phyloP scores from a whole-genome alignment of 805 yeast species.

The Debaryomyces prosopidis region DNA sequence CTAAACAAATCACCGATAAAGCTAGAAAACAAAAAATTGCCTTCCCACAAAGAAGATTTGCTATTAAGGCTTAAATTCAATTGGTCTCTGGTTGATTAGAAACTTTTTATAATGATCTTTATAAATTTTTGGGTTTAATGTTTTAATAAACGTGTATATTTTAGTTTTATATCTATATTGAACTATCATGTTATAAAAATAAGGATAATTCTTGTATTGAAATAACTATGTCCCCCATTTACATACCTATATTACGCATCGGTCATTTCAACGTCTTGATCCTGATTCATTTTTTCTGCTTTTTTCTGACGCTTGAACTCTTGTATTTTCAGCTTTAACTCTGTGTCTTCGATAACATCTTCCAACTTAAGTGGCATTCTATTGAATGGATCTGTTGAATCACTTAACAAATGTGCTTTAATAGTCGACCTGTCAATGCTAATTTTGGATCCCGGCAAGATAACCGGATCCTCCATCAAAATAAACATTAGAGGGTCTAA shows the following conservation, averaged over 20 bases:
- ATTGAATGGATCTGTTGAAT: conserved; percentile 96
- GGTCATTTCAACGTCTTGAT: conserved; percentile 19
- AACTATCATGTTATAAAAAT: background rate
- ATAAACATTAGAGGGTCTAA: conserved; percentile 97
- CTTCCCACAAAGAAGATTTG: conserved; percentile 98
- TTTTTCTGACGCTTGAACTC: conserved; percentile 54
- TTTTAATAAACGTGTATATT: conserved; percentile 17
- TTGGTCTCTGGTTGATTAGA: conserved; percentile 4
- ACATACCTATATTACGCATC: conserved; percentile 7
- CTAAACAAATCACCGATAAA: conserved; percentile 78
- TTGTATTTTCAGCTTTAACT: conserved; percentile 60
- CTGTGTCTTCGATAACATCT: conserved; percentile 79
- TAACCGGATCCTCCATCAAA: conserved; percentile 93
- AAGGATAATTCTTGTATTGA: background rate
- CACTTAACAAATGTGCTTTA: conserved; percentile 90
- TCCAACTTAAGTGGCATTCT: conserved; percentile 87
- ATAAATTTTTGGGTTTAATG: conserved; percentile 11
- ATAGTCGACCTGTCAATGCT: conserved; percentile 88
- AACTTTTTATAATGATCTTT: conserved; percentile 6
- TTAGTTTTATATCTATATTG: conserved; percentile 9
- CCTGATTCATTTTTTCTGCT: conserved; percentile 13
- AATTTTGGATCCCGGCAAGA: conserved; percentile 82
- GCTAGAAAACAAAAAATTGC: conserved; percentile 90
- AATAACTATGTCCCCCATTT: background rate
- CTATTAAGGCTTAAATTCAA: conserved; percentile 87